Conservation (phyloP, 352 stramenopile genomes). For the Pythium aristosporum region DNA sequence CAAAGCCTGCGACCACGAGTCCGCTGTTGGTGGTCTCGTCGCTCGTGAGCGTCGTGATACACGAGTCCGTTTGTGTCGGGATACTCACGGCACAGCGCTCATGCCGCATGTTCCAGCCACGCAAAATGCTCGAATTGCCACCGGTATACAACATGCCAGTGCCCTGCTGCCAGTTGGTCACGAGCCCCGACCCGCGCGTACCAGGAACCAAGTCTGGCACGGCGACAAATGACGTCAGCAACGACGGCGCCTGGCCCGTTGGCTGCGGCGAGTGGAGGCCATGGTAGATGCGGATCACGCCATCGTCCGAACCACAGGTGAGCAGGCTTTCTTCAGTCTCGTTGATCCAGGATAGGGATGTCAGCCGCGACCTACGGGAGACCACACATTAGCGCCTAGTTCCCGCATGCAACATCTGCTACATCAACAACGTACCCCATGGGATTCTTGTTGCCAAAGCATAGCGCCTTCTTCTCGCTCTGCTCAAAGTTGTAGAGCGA, state of each 20-base stretch:
- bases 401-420: not conserved
- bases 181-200: slow-evolving; percentile 90
- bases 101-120: slow-evolving; percentile 94
- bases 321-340: slow-evolving; percentile 92
- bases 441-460: slow-evolving; percentile 85
- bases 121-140: slow-evolving; percentile 91
- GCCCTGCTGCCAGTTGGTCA: slow-evolving; percentile 96
- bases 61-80: slow-evolving; percentile 87
- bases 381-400: no score
- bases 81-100: slow-evolving; percentile 88
- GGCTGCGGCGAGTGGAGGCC: slow-evolving; percentile 66
- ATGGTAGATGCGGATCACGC: slow-evolving; percentile 95
- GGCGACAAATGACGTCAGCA: slow-evolving; percentile 93
- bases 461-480: slow-evolving; percentile 76
- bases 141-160: slow-evolving; percentile 89
- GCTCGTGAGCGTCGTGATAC: slow-evolving; percentile 88
- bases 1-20: slow-evolving; percentile 91
- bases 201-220: slow-evolving; percentile 91
- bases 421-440: slow-evolving; percentile 52
- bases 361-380: slow-evolving; percentile 83
- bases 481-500: slow-evolving; percentile 95
- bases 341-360: slow-evolving; percentile 97
- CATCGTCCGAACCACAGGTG: slow-evolving; percentile 95
- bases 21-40: slow-evolving; percentile 62
- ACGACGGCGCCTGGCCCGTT: slow-evolving; percentile 44